These are phyloP conservation scores for Epichloe elymi DNA, from an alignment of 2,329 filamentous ascomycete species.

Conservation along the genomic window DNA sequence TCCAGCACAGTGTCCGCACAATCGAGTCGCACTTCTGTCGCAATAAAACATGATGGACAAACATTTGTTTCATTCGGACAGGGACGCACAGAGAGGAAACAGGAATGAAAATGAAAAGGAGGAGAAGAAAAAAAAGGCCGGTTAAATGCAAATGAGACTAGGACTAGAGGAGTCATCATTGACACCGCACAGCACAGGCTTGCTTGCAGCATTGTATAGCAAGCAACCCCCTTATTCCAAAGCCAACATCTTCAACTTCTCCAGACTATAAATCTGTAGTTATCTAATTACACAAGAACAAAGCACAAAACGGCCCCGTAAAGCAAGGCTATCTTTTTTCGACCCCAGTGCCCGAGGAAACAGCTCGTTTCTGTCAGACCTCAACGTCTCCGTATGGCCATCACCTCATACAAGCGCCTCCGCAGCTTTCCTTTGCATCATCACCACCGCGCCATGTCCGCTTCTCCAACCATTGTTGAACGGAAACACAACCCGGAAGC, in stretches of 20 bases:
- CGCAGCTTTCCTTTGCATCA: not conserved
- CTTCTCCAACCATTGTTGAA: not conserved
- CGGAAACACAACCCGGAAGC: not conserved
- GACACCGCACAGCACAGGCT: too few species aligned
- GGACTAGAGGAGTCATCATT: too few species aligned
- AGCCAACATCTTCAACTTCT: not conserved
- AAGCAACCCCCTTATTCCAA: too few species aligned
- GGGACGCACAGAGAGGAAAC: not conserved
- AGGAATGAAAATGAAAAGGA: not conserved
- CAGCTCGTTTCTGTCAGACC: not conserved
- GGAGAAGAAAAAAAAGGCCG: not conserved
- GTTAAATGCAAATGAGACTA: not conserved
- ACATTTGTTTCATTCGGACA: too few species aligned
- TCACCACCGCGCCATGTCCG: not conserved
- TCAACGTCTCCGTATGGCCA: not conserved
- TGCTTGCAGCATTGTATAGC: too few species aligned
- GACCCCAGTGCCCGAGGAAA: not conserved
- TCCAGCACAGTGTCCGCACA: too few species aligned
- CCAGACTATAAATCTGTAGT: not conserved
- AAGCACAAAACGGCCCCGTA: constrained; percentile 2
- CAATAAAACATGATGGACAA: too few species aligned
- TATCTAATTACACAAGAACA: constrained; percentile 16
- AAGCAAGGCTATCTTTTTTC: not conserved
- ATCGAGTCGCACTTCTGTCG: too few species aligned
- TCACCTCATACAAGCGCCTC: not conserved